Evolutionary conservation across 1,139 yeast species (phyloP), one percentile per base, ranked within the genome.

Genomic region (Sugiyamaella japonica): DNA sequence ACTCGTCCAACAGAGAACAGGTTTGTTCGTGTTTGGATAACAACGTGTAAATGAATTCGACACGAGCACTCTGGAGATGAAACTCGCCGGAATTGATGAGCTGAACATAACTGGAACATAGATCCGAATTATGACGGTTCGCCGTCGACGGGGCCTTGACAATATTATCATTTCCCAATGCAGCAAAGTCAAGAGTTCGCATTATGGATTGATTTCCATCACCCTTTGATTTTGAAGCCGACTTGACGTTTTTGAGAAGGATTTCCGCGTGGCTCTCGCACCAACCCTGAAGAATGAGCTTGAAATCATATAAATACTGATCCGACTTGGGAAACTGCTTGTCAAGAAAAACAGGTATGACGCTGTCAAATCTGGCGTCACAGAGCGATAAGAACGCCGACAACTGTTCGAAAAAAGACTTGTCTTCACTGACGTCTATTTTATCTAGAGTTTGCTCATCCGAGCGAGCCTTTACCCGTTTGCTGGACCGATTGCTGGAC

Each of bases 61-160:
- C 41, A 10, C 88, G 76, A 0, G 80, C 69, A 50, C 81, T 81
- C 45, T 75, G 76, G 37, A 77, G 74, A 63, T 82, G 84, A 28
- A 69, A 65, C 4, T 63, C 61, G 1, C 70, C 57, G 1, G 55
- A 54, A 53, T 76, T 76, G 8, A 79, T 56, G 0, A 58, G 53
- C 1, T 63, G 47, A 10, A 82, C 59, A 48, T 78, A 71, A 23
- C 37, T 36, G 7, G 29, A 20, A 36, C 49, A 45, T 25, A 25
- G n/a, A n/a, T 45, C 41, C 17, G 49, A 34, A 8, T 20, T 37
- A 7, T 36, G 39, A 20, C 23, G 28, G 7, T 13, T 13, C 4
- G 41, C 12, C n/a, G 39, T 28, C 3, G 49, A 25, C 5, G 49
- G 34, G 2, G 49, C 34, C 20, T 45, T 45, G 15, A 37, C 41